A percentile compares a stretch with the other conserved stretches of the same genome.
phyloP scores from a whole-genome alignment of 305 asterid species.

The Plantago rigida region DNA sequence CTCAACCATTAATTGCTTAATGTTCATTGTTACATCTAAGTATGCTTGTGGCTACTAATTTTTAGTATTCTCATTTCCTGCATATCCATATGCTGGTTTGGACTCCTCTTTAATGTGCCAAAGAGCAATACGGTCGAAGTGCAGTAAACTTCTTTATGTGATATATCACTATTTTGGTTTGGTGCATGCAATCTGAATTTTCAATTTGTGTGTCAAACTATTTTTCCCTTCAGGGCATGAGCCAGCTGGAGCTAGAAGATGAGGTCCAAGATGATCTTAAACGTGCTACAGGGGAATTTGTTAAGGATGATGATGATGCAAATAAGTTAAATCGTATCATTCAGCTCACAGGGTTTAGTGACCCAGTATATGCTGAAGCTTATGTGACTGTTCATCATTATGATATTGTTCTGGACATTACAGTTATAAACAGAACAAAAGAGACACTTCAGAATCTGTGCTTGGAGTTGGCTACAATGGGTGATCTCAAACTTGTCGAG shows the following conservation, averaged over 20 bases:
- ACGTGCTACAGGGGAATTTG: slow-evolving; percentile 90
- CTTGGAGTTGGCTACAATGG: slow-evolving; percentile 64
- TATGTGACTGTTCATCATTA: slow-evolving; percentile 56
- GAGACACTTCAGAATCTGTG: slow-evolving; percentile 61
- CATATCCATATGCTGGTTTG: slow-evolving; percentile 9
- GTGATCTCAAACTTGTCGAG: slow-evolving; percentile 62
- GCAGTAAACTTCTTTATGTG: slow-evolving; percentile 2
- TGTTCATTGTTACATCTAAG: background rate
- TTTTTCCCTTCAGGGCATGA: slow-evolving; percentile 58
- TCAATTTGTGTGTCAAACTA: slow-evolving; percentile 6
- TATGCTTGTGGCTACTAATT: slow-evolving; percentile 9
- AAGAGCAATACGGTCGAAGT: background rate
- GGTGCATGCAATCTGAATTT: background rate
- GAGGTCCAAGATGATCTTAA: slow-evolving; percentile 85
- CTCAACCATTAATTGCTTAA: slow-evolving; percentile 1
- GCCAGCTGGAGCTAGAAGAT: slow-evolving; percentile 92
- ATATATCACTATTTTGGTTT: slow-evolving; percentile 5
- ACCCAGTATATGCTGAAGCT: slow-evolving; percentile 78
- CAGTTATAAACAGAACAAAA: slow-evolving; percentile 50
- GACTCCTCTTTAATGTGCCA: slow-evolving; percentile 3
- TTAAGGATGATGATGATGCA: slow-evolving; percentile 71
- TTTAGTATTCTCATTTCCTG: slow-evolving; percentile 1
- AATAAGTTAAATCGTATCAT: slow-evolving; percentile 75
- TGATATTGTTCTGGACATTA: slow-evolving; percentile 51
- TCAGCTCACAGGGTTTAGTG: slow-evolving; percentile 86